These are phyloP conservation scores for Eragrostis curvula DNA, from an alignment of 176 grass and related monocot genomes.

Conservation along the genomic window DNA sequence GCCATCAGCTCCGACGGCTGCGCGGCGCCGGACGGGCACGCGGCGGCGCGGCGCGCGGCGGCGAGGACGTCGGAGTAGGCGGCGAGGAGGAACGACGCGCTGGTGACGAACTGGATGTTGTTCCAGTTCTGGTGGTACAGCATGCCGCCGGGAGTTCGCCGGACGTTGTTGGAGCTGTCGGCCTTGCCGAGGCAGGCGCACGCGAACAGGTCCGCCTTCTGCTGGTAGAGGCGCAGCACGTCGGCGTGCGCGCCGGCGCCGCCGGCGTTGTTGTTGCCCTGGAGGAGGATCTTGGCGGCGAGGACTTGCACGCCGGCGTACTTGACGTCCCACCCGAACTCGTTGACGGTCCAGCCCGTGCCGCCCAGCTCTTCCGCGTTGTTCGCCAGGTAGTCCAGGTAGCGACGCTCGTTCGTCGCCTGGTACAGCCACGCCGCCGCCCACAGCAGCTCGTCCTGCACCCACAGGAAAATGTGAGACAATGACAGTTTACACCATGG, in stretches of 20 bases:
- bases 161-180: conserved; percentile 51
- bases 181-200: conserved; percentile 79
- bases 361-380: conserved; percentile 83
- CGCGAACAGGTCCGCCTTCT: conserved; percentile 76
- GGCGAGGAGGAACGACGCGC: conserved; percentile 72
- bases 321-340: conserved; percentile 96
- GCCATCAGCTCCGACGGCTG: conserved; percentile 54
- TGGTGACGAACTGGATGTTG: conserved; percentile 88
- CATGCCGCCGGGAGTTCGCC: conserved; percentile 68
- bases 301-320: conserved; percentile 86
- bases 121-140: conserved; percentile 80
- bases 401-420: conserved; percentile 50
- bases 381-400: conserved; percentile 78
- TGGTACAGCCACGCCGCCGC: conserved; percentile 86
- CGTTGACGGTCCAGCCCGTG: conserved; percentile 56
- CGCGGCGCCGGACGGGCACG: conserved; percentile 38
- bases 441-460: conserved; percentile 89
- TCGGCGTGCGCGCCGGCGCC: conserved; percentile 34
- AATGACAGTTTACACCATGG: background rate
- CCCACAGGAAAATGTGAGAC: background rate
- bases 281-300: conserved; percentile 53
- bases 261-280: no score
- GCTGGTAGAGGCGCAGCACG: conserved; percentile 65
- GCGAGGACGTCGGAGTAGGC: conserved; percentile 77
- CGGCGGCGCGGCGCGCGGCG: conserved; percentile 5